Base-by-base conservation (phyloP, 768 basidiomycete genomes). In the Suillus occidentalis region DNA sequence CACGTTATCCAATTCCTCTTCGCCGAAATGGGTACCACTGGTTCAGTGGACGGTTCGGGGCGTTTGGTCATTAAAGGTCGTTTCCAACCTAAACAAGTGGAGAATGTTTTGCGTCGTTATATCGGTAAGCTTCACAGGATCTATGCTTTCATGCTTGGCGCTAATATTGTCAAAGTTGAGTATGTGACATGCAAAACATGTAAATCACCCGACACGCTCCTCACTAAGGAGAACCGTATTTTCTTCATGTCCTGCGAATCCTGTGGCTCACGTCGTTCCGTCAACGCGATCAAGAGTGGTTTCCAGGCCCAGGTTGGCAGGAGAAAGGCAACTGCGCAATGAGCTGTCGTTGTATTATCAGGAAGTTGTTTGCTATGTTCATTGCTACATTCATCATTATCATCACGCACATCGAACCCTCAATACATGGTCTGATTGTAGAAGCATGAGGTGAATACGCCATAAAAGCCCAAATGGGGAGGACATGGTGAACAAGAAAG, bases 171-270 rank as follows among this genome's bases (percentile, higher is more conserved):
- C 14, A 69, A 59, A 97, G 96, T 97, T 66, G 96, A 98, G 81
- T 99, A 98, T 78, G 97, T 98, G 66, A 96, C 96, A 45, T 99
- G 97, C 87, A 97, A 97, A 80, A 99, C 96, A 47, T 99, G 97
- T 85, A 99, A 98, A 81, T 98, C 97, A 1, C 94, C 94, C 53
- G 97, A 99, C 77, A 99, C 97, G 3, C 86, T 97, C 22, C 86
- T 99, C 43, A 90, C 91, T 36, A 99, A 99, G 79, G 96, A 99
- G 81, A 97, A 97, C 78, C 93, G 97, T 79, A 94, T 99, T 75
- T 98, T 96, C 85, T 99, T 99, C 85, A 92, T 94, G 87, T 85
- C 92, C 0, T 95, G 94, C 80, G 91, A 95, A 78, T 91, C 91
- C 7, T 97, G 94, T 71, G 94, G 94, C 3, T 92, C 90, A 70